These are phyloP conservation scores for Psophocarpus tetragonolobus DNA, from an alignment of 306 rosid species.

Conservation along the genomic window DNA sequence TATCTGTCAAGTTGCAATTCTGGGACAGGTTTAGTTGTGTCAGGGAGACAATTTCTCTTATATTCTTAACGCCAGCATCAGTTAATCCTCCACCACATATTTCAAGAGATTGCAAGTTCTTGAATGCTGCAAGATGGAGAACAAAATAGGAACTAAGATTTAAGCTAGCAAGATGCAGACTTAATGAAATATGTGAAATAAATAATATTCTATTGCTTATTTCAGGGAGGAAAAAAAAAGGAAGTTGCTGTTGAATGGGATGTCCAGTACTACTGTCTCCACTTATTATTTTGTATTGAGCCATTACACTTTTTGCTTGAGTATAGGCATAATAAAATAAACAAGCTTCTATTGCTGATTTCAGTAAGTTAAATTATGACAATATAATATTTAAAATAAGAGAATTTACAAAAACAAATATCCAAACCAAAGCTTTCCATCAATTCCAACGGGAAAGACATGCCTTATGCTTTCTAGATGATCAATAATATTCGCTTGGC, in stretches of 20 bases:
- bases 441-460: slow-evolving; percentile 1
- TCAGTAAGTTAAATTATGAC: not conserved
- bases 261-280: slow-evolving; percentile 15
- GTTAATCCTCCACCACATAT: slow-evolving; percentile 94
- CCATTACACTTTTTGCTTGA: not conserved
- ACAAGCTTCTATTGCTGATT: not conserved
- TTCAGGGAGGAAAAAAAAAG: too few relatives aligned
- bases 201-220: too few relatives aligned
- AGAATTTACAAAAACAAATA: not conserved
- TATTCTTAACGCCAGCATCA: slow-evolving; percentile 83
- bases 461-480: too few relatives aligned
- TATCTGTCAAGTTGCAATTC: slow-evolving; percentile 86
- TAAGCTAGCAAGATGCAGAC: slow-evolving; percentile 19
- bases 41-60: slow-evolving; percentile 79
- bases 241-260: not conserved
- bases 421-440: not conserved
- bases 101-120: slow-evolving; percentile 87
- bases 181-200: too few relatives aligned
- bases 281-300: not conserved
- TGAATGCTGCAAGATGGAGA: slow-evolving; percentile 63
- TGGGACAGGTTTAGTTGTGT: slow-evolving; percentile 88
- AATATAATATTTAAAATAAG: not conserved
- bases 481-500: too few relatives aligned
- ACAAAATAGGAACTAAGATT: slow-evolving; percentile 4
- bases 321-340: not conserved